Conservation (phyloP, 2,329 filamentous ascomycete species). For the Karstenula rhodostoma region DNA sequence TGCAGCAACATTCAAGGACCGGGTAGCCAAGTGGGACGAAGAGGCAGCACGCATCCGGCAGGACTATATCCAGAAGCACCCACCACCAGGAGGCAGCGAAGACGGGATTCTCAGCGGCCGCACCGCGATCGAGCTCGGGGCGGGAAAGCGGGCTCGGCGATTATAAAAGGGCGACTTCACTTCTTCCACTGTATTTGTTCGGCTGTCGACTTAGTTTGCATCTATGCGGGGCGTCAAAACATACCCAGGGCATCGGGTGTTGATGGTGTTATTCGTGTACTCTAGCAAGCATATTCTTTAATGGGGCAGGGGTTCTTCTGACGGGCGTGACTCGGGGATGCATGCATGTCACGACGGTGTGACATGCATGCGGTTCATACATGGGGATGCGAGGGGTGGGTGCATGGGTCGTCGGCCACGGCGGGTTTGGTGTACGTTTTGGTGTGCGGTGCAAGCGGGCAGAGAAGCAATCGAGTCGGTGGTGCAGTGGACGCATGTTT, state of each 20-base stretch:
- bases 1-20: conserved; percentile 66
- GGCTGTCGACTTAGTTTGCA: conserved; percentile 27
- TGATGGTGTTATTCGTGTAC: not conserved
- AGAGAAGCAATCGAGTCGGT: not conserved
- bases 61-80: conserved; percentile 52
- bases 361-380: conserved; percentile 4
- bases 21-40: conserved; percentile 75
- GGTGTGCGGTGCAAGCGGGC: too few relatives aligned
- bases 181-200: conserved; percentile 28
- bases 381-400: not conserved
- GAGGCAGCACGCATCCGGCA: conserved; percentile 62
- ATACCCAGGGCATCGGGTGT: conserved; percentile 33
- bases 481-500: not conserved
- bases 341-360: conserved; percentile 17
- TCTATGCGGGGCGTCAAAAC: conserved; percentile 29
- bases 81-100: conserved; percentile 40
- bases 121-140: conserved; percentile 49
- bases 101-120: conserved; percentile 43
- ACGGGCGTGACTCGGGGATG: conserved; percentile 14
- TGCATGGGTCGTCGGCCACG: too few relatives aligned
- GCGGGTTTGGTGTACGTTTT: not conserved
- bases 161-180: conserved; percentile 22
- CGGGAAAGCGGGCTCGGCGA: conserved; percentile 44
- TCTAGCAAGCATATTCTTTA: not conserved
- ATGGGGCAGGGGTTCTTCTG: not conserved